Percentiles rank a stretch among this genome's conserved stretches.
Evolutionary conservation across 1,139 yeast genomes (phyloP).

Genomic region (Hyphopichia pseudoburtonii): DNA sequence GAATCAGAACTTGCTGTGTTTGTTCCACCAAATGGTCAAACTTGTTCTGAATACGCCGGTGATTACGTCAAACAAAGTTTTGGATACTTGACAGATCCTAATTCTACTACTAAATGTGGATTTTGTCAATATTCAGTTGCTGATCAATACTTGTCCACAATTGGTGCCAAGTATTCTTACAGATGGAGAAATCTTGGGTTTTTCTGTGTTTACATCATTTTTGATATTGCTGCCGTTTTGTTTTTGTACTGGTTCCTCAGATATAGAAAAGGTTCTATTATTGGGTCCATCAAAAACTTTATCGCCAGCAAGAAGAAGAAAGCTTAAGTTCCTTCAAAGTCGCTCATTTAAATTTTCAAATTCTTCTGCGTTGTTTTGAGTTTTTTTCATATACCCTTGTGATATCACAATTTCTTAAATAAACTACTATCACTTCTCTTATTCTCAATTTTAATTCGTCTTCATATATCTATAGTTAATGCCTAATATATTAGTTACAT

Average conservation of each 20-base stretch:
- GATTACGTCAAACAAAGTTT: constrained; percentile 20
- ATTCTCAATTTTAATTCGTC: no score
- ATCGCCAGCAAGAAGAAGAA: neutral
- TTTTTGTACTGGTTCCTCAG: constrained; percentile 27
- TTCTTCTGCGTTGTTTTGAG: no score
- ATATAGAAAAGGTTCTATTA: constrained; percentile 34
- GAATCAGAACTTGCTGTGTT: constrained; percentile 45
- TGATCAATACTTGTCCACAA: constrained; percentile 17
- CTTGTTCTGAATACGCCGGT: constrained; percentile 26
- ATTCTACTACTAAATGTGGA: constrained; percentile 16
- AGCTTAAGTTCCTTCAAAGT: no score
- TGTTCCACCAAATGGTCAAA: constrained; percentile 40
- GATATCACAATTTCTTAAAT: no score
- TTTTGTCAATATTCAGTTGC: constrained; percentile 21
- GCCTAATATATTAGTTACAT: no score
- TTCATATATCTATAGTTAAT: no score
- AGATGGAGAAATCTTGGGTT: constrained; percentile 31
- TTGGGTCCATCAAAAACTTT: constrained; percentile 1
- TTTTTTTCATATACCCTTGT: no score
- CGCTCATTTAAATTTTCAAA: no score
- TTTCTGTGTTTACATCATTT: constrained; percentile 17
- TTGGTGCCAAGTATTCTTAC: constrained; percentile 16
- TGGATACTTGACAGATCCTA: constrained; percentile 21
- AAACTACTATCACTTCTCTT: no score
- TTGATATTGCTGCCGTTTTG: constrained; percentile 20